These are phyloP conservation scores for Cardamine resedifolia DNA, from an alignment of 345 rosid species.

Conservation along the genomic window DNA sequence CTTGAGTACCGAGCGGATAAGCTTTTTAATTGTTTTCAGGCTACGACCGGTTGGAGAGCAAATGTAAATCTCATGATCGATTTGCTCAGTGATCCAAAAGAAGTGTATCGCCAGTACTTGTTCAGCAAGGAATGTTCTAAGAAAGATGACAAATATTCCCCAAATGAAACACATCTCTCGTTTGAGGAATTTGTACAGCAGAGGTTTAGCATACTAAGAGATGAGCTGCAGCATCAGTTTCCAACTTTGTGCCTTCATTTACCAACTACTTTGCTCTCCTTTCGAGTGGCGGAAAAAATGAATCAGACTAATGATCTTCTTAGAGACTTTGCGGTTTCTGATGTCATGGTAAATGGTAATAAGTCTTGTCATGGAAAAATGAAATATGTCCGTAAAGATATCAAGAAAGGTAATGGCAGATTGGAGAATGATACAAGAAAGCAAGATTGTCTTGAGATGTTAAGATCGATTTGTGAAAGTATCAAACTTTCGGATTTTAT, in stretches of 20 bases:
- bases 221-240: slow-evolving; percentile 22
- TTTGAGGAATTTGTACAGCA: slow-evolving; percentile 23
- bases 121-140: neutral
- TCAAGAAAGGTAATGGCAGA: neutral
- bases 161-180: neutral
- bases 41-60: slow-evolving; percentile 42
- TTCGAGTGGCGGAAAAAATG: slow-evolving; percentile 35
- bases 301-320: slow-evolving; percentile 26
- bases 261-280: slow-evolving; percentile 38
- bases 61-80: slow-evolving; percentile 29
- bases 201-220: slow-evolving; percentile 17
- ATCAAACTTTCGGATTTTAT: slow-evolving; percentile 5
- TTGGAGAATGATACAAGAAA: slow-evolving; percentile 15
- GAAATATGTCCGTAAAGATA: neutral
- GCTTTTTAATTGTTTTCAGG: slow-evolving; percentile 29
- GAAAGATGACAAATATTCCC: neutral
- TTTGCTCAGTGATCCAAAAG: slow-evolving; percentile 40
- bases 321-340: neutral
- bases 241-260: slow-evolving; percentile 40
- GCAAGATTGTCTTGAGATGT: slow-evolving; percentile 23
- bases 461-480: slow-evolving; percentile 1
- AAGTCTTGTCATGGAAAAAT: neutral
- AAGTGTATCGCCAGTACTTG: slow-evolving; percentile 3
- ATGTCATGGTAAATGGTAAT: neutral
- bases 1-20: slow-evolving; percentile 41